Evolutionary conservation across 148 eudicot species (phyloP), one percentile per base, ranked within the genome.

Genomic region (Drosera capensis): DNA sequence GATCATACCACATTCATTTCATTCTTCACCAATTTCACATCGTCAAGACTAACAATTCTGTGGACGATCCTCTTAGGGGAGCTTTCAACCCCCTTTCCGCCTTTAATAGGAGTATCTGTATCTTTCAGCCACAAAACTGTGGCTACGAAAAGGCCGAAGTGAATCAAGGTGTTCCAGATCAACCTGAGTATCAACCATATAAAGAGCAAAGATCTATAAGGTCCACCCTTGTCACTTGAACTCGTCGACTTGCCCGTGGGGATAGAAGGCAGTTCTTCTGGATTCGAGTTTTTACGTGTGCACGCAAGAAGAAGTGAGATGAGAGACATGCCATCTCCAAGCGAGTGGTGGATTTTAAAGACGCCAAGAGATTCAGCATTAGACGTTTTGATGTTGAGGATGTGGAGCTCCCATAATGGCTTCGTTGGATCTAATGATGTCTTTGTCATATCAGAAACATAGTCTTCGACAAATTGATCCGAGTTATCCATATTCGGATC

Each of bases 241-340:
- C 22, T 16, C n/a, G 38, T 34, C n/a, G 11, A 9, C 14, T 34
- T 5, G 9, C n/a, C 14, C 14, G 13, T 11, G n/a, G 38, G 38
- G 5, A 74, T 43, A 2, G 68, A 47, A 1, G 87, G 79, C 45
- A 79, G 15, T 4, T 74, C 53, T 3, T 59, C 26, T 0, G 72
- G 80, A 53, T 83, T 71, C 0, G 73, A 60, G 41, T 47, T 51
- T 48, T 73, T 70, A 5, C 78, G 62, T 1, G 80, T 62, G 37
- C 73, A 71, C 9, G 94, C 78, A 11, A 72, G 67, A 14, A 79
- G 48, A 0, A 79, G 68, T 20, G 94, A 75, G 1, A 73, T 59
- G n/a, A 83, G 60, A 2, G 94, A 83, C 1, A 74, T 44, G 2
- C 87, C 94, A 41, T 79, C 94, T 5, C 94, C 94, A 2, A 83